Evolutionary conservation across 208 protist species (phyloP), one percentile per base, ranked within the genome.

Genomic region (Acanthamoeba castellanii): DNA sequence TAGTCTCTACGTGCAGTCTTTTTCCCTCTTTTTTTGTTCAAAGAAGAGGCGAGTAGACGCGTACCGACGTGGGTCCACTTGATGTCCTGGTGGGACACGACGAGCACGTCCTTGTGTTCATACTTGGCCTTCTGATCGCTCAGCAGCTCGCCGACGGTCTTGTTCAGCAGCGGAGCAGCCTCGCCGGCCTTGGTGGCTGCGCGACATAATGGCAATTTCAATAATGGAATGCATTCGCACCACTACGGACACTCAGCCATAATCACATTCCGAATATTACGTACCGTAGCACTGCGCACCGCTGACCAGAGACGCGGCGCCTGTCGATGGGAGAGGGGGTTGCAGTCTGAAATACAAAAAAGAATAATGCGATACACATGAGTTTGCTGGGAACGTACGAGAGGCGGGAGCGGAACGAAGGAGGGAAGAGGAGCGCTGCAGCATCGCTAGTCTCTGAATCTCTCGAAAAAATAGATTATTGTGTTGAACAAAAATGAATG

Each of bases 41-140:
- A n/a, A n/a, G 27, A 70, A 22, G 64, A 32, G 25, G 25, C 4
- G 59, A 27, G 59, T 25, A 25, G 11, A 20, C 13, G 6, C 13
- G 76, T 57, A 85, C 76, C 76, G 11, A 57, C 27, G 76, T 85
- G 47, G 47, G 76, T 85, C 45, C 34, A 85, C 76, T 50, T 85
- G 13, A 85, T 85, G 42, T 85, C 42, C 47, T 85, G 76, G 47
- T 57, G 76, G 25, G 76, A 30, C 34, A 85, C 76, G n/a, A 85
- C 76, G 42, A 85, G 76, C 45, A 85, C 45, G 37, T 85, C 76
- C 47, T 85, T 85, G 20, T 85, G 76, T 32, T 85, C 76, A 57
- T 59, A 57, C 42, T 57, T 85, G 9, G 9, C 76, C 76, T 85
- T 85, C 22, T 47, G 34, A 7, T 85, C 76, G 27, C 25, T 57